Conservation (phyloP, 2,329 filamentous ascomycete genomes). For the Monilinia aucupariae region DNA sequence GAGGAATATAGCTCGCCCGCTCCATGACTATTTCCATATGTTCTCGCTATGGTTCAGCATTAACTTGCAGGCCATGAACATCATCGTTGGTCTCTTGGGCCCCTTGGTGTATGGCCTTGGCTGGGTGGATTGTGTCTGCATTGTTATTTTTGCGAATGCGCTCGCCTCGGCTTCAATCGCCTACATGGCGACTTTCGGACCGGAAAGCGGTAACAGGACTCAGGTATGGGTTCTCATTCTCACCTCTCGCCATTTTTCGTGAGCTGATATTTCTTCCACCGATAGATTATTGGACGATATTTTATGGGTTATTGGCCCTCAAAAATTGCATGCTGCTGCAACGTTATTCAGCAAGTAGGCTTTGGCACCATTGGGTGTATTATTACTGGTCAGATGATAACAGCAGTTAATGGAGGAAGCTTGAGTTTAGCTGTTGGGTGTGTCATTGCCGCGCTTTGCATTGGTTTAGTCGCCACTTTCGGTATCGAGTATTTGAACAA, state of each 20-base stretch:
- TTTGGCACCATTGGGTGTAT: constrained; percentile 54
- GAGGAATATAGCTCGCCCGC: constrained; percentile 42
- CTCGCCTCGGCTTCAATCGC: constrained; percentile 48
- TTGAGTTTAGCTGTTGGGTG: constrained; percentile 9
- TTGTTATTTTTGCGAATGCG: constrained; percentile 50
- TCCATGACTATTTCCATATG: constrained; percentile 43
- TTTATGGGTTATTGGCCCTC: constrained; percentile 60
- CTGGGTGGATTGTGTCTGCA: constrained; percentile 49
- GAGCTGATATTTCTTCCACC: background rate
- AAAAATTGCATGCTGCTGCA: constrained; percentile 57
- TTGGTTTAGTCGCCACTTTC: constrained; percentile 19
- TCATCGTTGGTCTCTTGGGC: constrained; percentile 56
- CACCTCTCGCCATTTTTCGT: background rate
- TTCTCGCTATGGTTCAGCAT: constrained; percentile 55
- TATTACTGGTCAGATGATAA: constrained; percentile 24
- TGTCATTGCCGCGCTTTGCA: constrained; percentile 24
- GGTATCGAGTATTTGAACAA: constrained; percentile 20
- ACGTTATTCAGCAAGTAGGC: constrained; percentile 53
- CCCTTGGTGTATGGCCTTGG: constrained; percentile 52
- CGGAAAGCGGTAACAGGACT: constrained; percentile 53
- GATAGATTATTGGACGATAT: constrained; percentile 51
- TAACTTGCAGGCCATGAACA: constrained; percentile 56
- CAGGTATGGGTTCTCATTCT: constrained; percentile 40
- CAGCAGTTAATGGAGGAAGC: constrained; percentile 19
- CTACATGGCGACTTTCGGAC: constrained; percentile 58